Percentiles rank a stretch among this genome's conserved stretches.
Evolutionary conservation across 768 basidiomycete genomes (phyloP).

Genomic region (Rhodotorula babjevae): DNA sequence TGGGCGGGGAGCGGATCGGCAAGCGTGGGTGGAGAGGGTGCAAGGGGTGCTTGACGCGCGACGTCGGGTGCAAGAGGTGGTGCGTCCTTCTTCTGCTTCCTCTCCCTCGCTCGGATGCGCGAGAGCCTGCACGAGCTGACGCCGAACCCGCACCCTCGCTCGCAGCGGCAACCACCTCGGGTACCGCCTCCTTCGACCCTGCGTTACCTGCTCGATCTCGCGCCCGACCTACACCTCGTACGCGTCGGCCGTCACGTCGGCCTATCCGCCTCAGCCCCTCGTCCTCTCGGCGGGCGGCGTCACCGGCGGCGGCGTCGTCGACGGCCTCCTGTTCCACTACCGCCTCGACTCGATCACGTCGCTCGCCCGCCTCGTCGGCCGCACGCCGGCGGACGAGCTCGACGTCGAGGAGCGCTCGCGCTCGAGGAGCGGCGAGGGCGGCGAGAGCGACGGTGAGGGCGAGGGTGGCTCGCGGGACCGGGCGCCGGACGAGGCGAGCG

Average conservation of each 20-base stretch:
- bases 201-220: constrained; percentile 9
- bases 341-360: background rate
- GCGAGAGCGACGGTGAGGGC: background rate
- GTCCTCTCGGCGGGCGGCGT: constrained; percentile 19
- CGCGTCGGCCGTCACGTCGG: constrained; percentile 1
- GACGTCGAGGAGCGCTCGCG: background rate
- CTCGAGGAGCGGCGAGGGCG: background rate
- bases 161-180: constrained; percentile 14
- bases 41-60: constrained; percentile 19
- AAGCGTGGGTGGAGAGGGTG: constrained; percentile 8
- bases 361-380: background rate
- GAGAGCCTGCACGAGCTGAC: rapidly evolving
- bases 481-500: background rate
- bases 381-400: background rate
- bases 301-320: constrained; percentile 24
- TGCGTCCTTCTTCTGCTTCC: background rate
- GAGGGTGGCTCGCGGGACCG: background rate
- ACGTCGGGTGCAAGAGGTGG: constrained; percentile 11
- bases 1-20: background rate
- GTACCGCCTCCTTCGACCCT: constrained; percentile 24
- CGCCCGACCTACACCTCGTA: constrained; percentile 11
- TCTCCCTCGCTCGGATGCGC: background rate
- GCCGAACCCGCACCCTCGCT: rapidly evolving
- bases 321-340: constrained; percentile 23
- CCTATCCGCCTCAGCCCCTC: background rate